Conservation (phyloP, 2,329 filamentous ascomycete species). For the Graphium sp. region DNA sequence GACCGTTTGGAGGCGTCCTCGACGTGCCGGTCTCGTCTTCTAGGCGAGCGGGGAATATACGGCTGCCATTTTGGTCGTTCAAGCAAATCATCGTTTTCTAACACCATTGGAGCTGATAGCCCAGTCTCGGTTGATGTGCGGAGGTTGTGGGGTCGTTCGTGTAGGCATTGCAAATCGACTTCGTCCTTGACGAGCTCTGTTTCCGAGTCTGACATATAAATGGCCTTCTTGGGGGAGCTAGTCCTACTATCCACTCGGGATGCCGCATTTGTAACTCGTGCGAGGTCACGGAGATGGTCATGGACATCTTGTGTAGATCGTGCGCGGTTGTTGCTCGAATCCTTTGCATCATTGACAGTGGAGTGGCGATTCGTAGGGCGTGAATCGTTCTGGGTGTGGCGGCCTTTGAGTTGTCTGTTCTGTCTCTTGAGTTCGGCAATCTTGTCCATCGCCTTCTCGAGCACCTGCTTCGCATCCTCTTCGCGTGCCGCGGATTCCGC, state of each 20-base stretch:
- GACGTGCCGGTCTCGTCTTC: slow-evolving; percentile 18
- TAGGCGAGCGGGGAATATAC: slow-evolving; percentile 21
- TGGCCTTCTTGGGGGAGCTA: slow-evolving; percentile 2
- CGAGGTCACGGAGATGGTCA: slow-evolving; percentile 3
- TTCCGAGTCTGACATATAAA: no score
- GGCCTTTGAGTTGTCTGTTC: slow-evolving; percentile 25
- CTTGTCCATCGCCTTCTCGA: slow-evolving; percentile 38
- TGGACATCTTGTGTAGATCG: slow-evolving; percentile 2
- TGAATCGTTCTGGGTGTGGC: slow-evolving; percentile 16
- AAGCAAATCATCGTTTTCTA: no score
- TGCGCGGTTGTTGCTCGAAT: no score
- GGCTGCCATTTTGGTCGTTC: slow-evolving; percentile 21
- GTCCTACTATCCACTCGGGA: background rate
- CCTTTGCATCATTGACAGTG: background rate
- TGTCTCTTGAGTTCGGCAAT: slow-evolving; percentile 38
- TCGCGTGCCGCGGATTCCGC: slow-evolving; percentile 34
- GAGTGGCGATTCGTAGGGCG: slow-evolving; percentile 4
- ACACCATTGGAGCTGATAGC: no score
- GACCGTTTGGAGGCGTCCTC: slow-evolving; percentile 14
- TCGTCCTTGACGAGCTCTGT: no score
- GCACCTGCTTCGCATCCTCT: slow-evolving; percentile 35
- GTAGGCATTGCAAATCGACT: no score
- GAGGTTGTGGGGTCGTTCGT: no score
- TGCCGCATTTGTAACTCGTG: slow-evolving; percentile 2
- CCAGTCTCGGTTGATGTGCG: no score